Evolutionary conservation across 2,329 filamentous ascomycete genomes (phyloP).

Genomic region (Ceratocystis colombiana): DNA sequence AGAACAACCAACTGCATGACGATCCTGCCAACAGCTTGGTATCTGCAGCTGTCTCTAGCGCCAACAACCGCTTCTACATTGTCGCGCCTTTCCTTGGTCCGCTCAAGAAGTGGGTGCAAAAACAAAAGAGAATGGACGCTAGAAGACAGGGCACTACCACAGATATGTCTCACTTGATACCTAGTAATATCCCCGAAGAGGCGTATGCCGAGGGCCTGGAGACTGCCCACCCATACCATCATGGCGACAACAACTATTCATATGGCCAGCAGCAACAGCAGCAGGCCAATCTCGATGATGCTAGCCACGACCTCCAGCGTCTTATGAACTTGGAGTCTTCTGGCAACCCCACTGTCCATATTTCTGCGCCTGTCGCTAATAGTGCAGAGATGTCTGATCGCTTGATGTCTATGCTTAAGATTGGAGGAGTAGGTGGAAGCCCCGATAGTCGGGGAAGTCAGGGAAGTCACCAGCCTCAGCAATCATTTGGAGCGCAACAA

Average conservation of each 20-base stretch:
- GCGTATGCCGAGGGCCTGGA: slow-evolving; percentile 33
- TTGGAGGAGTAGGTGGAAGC: slow-evolving; percentile 4
- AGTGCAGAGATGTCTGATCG: slow-evolving; percentile 18
- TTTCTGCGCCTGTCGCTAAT: slow-evolving; percentile 19
- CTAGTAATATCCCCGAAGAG: slow-evolving; percentile 39
- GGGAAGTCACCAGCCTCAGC: slow-evolving; percentile 1
- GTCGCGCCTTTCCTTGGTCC: slow-evolving; percentile 83
- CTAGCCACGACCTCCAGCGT: slow-evolving; percentile 44
- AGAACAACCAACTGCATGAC: slow-evolving; percentile 34
- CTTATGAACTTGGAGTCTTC: slow-evolving; percentile 40
- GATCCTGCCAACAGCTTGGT: slow-evolving; percentile 28
- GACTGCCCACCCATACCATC: not conserved
- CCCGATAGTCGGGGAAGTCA: slow-evolving; percentile 1
- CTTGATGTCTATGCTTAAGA: slow-evolving; percentile 22
- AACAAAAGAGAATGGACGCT: slow-evolving; percentile 50
- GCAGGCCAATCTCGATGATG: slow-evolving; percentile 42
- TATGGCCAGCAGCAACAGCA: slow-evolving; percentile 16
- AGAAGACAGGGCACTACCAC: slow-evolving; percentile 32
- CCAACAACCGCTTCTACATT: slow-evolving; percentile 92
- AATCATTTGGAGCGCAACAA: slow-evolving; percentile 11
- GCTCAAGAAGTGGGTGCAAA: slow-evolving; percentile 81
- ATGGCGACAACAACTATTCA: not conserved
- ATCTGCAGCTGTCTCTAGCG: slow-evolving; percentile 33
- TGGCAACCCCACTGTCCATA: slow-evolving; percentile 14
- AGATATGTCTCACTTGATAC: slow-evolving; percentile 33